Evolutionary conservation across 73 alveolate species (phyloP), one percentile per base, ranked within the genome.

Genomic region (Blepharisma japonicum): DNA sequence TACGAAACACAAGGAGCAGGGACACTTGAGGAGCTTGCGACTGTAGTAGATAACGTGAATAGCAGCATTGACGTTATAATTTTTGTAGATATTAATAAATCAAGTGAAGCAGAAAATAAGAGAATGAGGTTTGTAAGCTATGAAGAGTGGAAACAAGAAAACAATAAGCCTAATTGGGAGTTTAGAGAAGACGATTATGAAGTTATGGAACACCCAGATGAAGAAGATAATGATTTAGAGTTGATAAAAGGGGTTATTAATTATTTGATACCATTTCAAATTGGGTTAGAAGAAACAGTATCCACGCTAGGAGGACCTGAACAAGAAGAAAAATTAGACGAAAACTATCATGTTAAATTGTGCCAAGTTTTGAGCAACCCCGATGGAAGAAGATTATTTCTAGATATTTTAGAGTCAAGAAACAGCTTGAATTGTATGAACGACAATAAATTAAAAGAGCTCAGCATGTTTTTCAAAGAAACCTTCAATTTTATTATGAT

Each of bases 71-170:
- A 61, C 5, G 23, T 61, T 5, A 14, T n/a, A 0, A 39, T 61
- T 9, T 61, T 61, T 25, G 74, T 61, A 25, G 74, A 61, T 25
- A 61, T 14, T 9, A 61, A 61, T 39, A 61, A 61, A 48, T 61
- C 74, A n/a, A 61, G 3, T 20, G 47, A 14, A 20, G 38, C 50
- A 2, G 47, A 39, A 20, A 39, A 61, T 14, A 25, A 20, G 4
- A 14, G 14, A 8, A 61, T 25, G 38, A 14, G 18, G 23, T 61
- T 20, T 39, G 74, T 14, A 25, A 61, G 23, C 47, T 25, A 14
- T 9, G 23, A 20, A 14, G 74, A 61, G 23, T 14, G 74, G 18
- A 61, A 61, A 61, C 0, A 2, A 2, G 18, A 61, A n/a, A n/a
- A 8, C 2, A 61, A 61, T 0, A 14, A 14, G 14, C 50, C 11